phyloP scores from a whole-genome alignment of 148 eudicot species.

The Pouteria glomerata region DNA sequence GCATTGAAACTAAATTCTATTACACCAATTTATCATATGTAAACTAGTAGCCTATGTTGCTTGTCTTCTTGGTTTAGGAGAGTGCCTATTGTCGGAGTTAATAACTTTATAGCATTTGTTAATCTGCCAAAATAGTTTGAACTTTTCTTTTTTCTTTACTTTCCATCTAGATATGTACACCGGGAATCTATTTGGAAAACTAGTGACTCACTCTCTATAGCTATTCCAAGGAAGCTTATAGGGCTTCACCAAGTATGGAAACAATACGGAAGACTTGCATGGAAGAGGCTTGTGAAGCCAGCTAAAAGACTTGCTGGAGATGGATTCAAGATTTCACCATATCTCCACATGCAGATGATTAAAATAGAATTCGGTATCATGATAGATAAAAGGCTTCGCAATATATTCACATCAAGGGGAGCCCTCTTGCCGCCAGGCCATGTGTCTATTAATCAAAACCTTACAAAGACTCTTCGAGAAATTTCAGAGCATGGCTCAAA shows the following conservation, averaged over 20 bases:
- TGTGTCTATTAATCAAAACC: conserved; percentile 20
- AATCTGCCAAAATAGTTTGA: background rate
- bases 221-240: conserved; percentile 39
- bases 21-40: background rate
- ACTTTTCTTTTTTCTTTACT: background rate
- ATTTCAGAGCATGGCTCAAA: conserved; percentile 21
- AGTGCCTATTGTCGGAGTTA: background rate
- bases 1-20: background rate
- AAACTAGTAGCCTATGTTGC: background rate
- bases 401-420: conserved; percentile 23
- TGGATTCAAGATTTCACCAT: conserved; percentile 39
- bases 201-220: conserved; percentile 33
- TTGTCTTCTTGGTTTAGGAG: background rate
- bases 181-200: conserved; percentile 21
- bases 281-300: conserved; percentile 38
- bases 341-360: conserved; percentile 33
- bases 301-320: conserved; percentile 26
- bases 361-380: conserved; percentile 20
- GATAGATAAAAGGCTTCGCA: conserved; percentile 28
- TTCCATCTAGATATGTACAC: conserved; percentile 26
- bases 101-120: background rate
- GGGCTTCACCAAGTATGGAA: conserved; percentile 42
- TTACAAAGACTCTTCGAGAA: conserved; percentile 20
- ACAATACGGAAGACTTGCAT: conserved; percentile 33
- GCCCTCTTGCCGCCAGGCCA: conserved; percentile 27